Evolutionary conservation across 257 asterid species (phyloP).

Genomic region (Eucommia ulmoides): DNA sequence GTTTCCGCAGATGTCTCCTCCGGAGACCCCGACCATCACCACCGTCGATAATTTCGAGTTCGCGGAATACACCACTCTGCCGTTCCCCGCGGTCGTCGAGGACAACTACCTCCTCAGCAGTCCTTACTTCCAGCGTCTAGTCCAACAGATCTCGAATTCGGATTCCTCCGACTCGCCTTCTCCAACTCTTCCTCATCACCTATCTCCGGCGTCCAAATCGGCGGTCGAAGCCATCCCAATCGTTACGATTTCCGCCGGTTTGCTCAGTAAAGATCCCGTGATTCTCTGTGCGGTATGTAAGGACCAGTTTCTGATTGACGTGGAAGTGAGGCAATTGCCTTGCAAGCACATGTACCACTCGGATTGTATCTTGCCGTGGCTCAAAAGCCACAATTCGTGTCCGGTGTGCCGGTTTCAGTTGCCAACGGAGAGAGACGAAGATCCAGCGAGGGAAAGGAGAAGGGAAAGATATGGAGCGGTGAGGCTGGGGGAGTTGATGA

Average conservation of each 20-base stretch:
- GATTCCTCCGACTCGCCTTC: background rate
- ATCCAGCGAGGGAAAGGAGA: background rate
- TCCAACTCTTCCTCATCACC: background rate
- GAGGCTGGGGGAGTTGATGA: background rate
- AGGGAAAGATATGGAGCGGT: background rate
- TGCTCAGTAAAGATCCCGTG: background rate
- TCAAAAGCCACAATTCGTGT: background rate
- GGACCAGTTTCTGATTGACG: background rate
- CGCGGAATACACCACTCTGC: background rate
- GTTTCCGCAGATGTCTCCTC: background rate
- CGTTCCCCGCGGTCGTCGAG: background rate
- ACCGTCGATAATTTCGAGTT: no score
- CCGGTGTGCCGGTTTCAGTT: background rate
- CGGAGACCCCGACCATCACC: background rate
- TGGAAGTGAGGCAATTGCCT: background rate
- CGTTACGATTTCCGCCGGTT: background rate
- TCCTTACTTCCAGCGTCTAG: background rate
- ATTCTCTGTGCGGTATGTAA: conserved; percentile 1
- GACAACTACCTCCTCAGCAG: background rate
- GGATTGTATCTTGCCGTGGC: background rate
- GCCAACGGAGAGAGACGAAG: background rate
- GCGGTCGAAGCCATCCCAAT: background rate
- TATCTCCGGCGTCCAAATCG: background rate
- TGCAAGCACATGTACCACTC: background rate
- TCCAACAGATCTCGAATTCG: background rate